phyloP scores from a whole-genome alignment of 371 early-diverging fungal genomes.

The Apophysomyces ossiformis region DNA sequence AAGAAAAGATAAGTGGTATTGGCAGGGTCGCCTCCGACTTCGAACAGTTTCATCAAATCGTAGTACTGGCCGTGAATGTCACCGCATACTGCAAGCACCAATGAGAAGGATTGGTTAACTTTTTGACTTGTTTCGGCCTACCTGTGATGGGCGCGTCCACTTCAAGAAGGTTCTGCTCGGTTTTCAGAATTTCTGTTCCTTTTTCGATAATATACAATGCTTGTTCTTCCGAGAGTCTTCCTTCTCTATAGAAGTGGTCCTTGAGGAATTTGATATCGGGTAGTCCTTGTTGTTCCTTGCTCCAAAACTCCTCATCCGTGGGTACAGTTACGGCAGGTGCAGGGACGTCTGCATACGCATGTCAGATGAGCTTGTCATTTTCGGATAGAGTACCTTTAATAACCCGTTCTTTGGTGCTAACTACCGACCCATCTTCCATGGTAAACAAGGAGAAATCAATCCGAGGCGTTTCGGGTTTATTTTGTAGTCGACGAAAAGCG shows the following conservation, averaged over 20 bases:
- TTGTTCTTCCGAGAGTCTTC: constrained; percentile 91
- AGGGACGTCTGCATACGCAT: constrained; percentile 50
- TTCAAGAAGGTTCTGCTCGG: constrained; percentile 86
- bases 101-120: neutral
- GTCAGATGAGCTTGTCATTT: constrained; percentile 9
- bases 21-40: constrained; percentile 95
- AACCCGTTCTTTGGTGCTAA: constrained; percentile 77
- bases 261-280: constrained; percentile 85
- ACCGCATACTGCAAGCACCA: constrained; percentile 79
- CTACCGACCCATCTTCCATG: constrained; percentile 79
- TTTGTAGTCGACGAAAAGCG: constrained; percentile 27
- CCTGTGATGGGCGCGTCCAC: constrained; percentile 92
- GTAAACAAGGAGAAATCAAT: constrained; percentile 79
- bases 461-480: constrained; percentile 35
- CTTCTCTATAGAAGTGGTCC: constrained; percentile 90
- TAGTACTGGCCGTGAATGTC: constrained; percentile 99
- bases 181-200: constrained; percentile 74
- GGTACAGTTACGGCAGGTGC: constrained; percentile 57
- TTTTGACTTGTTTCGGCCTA: constrained; percentile 19
- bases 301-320: constrained; percentile 57
- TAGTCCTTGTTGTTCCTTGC: constrained; percentile 70
- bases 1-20: constrained; percentile 89
- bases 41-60: constrained; percentile 98
- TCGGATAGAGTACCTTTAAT: constrained; percentile 61
- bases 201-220: constrained; percentile 81